These are phyloP conservation scores for Pleodorina starrii DNA, from an alignment of 139 green algal species.

Conservation along the genomic window DNA sequence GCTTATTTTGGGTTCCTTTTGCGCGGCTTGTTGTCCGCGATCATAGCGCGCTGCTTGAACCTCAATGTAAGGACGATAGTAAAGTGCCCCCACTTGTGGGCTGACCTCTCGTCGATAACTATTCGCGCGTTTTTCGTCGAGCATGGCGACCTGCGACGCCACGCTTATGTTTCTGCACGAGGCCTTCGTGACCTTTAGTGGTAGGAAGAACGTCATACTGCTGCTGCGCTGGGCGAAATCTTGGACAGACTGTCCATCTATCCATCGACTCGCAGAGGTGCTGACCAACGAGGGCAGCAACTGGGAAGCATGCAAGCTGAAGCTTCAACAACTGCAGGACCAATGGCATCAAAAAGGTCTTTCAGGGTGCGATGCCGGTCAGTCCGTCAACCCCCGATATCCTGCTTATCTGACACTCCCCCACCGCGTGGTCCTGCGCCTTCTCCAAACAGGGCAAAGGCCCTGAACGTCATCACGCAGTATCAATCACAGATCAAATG, in stretches of 20 bases:
- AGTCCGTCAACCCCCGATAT: neutral
- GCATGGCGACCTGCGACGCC: conserved; percentile 9
- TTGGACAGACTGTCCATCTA: neutral
- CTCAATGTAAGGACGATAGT: neutral
- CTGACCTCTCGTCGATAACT: neutral
- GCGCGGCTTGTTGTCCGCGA: too few species aligned
- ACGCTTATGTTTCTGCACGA: conserved; percentile 22
- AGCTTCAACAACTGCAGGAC: conserved; percentile 38
- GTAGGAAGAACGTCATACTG: neutral
- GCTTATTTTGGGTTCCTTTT: too few species aligned
- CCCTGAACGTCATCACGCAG: conserved; percentile 32
- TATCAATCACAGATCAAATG: conserved; percentile 54
- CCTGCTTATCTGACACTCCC: neutral
- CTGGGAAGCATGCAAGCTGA: conserved; percentile 29
- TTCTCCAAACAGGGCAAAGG: conserved; percentile 13
- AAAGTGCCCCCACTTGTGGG: neutral
- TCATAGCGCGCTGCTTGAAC: neutral
- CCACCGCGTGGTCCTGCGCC: neutral
- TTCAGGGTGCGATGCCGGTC: conserved; percentile 32
- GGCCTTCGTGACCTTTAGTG: neutral
- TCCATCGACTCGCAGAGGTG: conserved; percentile 22
- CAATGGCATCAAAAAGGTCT: conserved; percentile 51
- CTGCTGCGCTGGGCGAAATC: neutral
- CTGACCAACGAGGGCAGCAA: conserved; percentile 6
- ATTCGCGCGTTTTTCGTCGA: neutral